Evolutionary conservation across 2,329 filamentous ascomycete species (phyloP).

Genomic region (Colletotrichum agaves): DNA sequence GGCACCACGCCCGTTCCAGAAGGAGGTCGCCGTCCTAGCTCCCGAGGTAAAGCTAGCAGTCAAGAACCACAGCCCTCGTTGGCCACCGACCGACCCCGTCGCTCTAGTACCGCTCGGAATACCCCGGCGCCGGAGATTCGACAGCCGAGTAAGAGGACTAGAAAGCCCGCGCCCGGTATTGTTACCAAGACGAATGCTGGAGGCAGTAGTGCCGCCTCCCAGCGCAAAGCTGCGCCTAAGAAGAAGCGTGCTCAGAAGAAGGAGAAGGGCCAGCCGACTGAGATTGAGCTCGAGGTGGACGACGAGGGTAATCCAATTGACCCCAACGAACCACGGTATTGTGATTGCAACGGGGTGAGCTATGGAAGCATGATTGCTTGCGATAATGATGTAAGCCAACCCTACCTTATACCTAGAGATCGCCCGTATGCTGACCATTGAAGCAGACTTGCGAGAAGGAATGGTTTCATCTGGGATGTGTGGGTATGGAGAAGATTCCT

Average conservation of each 20-base stretch:
- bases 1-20: slow-evolving; percentile 53
- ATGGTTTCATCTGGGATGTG: slow-evolving; percentile 87
- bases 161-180: slow-evolving; percentile 77
- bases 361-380: slow-evolving; percentile 87
- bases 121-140: slow-evolving; percentile 63
- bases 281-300: slow-evolving; percentile 67
- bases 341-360: slow-evolving; percentile 81
- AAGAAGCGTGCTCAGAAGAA: slow-evolving; percentile 65
- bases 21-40: slow-evolving; percentile 57
- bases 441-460: slow-evolving; percentile 76
- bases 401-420: slow-evolving; percentile 32
- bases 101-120: slow-evolving; percentile 66
- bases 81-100: slow-evolving; percentile 64
- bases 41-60: slow-evolving; percentile 63
- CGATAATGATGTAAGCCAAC: slow-evolving; percentile 76
- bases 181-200: slow-evolving; percentile 72
- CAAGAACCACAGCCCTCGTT: slow-evolving; percentile 61
- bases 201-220: slow-evolving; percentile 75
- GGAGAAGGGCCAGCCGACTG: slow-evolving; percentile 55
- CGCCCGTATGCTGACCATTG: slow-evolving; percentile 38
- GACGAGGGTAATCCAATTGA: slow-evolving; percentile 78
- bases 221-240: slow-evolving; percentile 76
- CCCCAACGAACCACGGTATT: slow-evolving; percentile 80
- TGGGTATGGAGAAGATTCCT: slow-evolving; percentile 74
- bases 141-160: slow-evolving; percentile 66